phyloP scores from a whole-genome alignment of 2,329 filamentous ascomycete species.

The Botrytis porri region DNA sequence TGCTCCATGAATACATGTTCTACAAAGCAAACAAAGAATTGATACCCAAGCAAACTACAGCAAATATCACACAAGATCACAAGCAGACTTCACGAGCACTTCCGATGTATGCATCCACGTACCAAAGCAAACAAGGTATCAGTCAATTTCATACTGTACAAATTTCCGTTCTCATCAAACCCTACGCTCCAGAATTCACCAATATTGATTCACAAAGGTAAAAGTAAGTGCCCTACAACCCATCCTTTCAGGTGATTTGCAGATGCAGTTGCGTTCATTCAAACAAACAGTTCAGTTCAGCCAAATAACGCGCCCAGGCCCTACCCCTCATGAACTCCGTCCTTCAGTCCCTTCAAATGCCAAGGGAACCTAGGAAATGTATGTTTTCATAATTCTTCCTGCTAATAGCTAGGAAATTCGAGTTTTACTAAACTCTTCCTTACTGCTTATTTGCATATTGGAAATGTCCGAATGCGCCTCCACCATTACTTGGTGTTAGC shows the following conservation, averaged over 20 bases:
- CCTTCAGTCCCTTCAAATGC: background rate
- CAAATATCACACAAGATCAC: background rate
- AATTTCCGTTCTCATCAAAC: background rate
- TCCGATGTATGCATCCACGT: background rate
- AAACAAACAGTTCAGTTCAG: background rate
- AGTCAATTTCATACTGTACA: slow-evolving; percentile 9
- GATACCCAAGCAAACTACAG: slow-evolving; percentile 12
- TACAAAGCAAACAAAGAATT: slow-evolving; percentile 3
- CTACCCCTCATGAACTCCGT: background rate
- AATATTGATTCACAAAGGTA: background rate
- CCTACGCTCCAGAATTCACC: background rate
- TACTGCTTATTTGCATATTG: slow-evolving; percentile 35
- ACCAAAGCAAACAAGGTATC: background rate
- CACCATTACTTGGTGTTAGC: slow-evolving; percentile 74
- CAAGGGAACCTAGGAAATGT: slow-evolving; percentile 9
- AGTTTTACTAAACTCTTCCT: background rate
- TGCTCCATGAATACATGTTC: background rate
- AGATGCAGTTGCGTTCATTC: background rate
- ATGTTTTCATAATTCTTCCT: background rate
- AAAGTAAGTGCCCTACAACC: background rate
- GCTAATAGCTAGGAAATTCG: background rate
- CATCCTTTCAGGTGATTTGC: background rate
- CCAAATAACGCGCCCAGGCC: slow-evolving; percentile 5
- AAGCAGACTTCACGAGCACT: background rate
- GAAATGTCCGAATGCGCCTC: slow-evolving; percentile 74